These are phyloP conservation scores for Apiosordaria backusii DNA, from an alignment of 495 filamentous ascomycete species.

Conservation along the genomic window DNA sequence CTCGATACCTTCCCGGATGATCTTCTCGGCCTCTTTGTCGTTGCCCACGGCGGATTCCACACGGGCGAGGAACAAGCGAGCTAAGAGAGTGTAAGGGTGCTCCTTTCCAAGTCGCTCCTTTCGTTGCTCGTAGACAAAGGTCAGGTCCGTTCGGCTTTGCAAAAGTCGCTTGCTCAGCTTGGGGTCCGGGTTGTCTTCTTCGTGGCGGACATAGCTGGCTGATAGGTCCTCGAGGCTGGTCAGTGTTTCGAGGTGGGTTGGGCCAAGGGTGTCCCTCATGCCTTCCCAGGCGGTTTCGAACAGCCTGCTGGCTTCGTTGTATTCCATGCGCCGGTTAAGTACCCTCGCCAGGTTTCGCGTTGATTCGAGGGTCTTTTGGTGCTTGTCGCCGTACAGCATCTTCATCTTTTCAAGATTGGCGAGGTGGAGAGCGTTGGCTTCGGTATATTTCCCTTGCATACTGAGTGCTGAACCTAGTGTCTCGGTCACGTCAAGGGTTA, in stretches of 20 bases:
- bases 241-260: slow-evolving; percentile 32
- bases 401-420: slow-evolving; percentile 7
- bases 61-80: slow-evolving; percentile 30
- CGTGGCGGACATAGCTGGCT: slow-evolving; percentile 6
- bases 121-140: slow-evolving; percentile 28
- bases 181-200: background rate
- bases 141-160: slow-evolving; percentile 19
- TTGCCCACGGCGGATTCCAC: slow-evolving; percentile 12
- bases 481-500: slow-evolving; percentile 11
- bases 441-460: slow-evolving; percentile 3
- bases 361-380: slow-evolving; percentile 1
- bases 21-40: slow-evolving; percentile 4
- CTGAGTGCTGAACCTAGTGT: background rate
- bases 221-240: slow-evolving; percentile 30
- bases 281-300: slow-evolving; percentile 25
- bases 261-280: slow-evolving; percentile 31
- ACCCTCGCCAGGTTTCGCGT: slow-evolving; percentile 1
- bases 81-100: slow-evolving; percentile 34
- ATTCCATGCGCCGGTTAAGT: slow-evolving; percentile 3
- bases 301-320: background rate
- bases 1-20: background rate
- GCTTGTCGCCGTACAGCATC: slow-evolving; percentile 6
- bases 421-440: slow-evolving; percentile 4
- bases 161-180: background rate
- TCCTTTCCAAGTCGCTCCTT: slow-evolving; percentile 37